phyloP scores from a whole-genome alignment of 148 eudicot species.

The Silene latifolia region DNA sequence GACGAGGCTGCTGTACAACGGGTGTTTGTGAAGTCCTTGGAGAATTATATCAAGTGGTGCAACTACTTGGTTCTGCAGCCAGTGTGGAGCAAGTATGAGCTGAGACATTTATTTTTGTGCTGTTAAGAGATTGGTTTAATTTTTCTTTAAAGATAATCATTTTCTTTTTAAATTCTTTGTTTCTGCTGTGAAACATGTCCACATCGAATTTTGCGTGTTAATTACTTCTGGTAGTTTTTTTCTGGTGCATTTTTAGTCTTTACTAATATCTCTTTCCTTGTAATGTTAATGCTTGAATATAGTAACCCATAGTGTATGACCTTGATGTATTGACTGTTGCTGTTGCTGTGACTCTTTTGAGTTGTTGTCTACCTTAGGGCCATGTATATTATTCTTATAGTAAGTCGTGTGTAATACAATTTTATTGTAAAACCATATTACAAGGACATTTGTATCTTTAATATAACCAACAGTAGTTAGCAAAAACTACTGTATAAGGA shows the following conservation, averaged over 20 bases:
- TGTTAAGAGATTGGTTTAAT: not conserved
- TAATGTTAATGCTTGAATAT: not conserved
- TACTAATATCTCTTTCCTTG: not conserved
- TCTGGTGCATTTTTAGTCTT: not conserved
- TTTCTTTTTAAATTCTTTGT: not conserved
- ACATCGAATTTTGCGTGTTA: conserved; percentile 1
- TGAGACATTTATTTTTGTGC: conserved; percentile 3
- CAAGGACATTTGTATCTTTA: no score
- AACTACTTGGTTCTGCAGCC: conserved; percentile 69
- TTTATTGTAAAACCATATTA: no score
- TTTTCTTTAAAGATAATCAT: not conserved
- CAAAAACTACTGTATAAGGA: no score
- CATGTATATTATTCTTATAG: conserved; percentile 9
- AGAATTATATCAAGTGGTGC: conserved; percentile 95
- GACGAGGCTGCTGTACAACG: conserved; percentile 90
- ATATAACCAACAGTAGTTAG: no score
- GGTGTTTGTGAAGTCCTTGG: conserved; percentile 81
- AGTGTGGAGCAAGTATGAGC: conserved; percentile 85
- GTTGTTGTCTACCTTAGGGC: not conserved
- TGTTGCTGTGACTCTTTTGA: not conserved
- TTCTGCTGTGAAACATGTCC: not conserved
- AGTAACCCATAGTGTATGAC: not conserved
- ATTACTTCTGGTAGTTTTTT: not conserved
- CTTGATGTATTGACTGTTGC: not conserved
- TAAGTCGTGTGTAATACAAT: no score